Percentiles rank a stretch among this genome's conserved stretches.
These are phyloP conservation scores for Hymenoscyphus fructigenus DNA, from an alignment of 2,329 filamentous ascomycete genomes.

Conservation along the genomic window DNA sequence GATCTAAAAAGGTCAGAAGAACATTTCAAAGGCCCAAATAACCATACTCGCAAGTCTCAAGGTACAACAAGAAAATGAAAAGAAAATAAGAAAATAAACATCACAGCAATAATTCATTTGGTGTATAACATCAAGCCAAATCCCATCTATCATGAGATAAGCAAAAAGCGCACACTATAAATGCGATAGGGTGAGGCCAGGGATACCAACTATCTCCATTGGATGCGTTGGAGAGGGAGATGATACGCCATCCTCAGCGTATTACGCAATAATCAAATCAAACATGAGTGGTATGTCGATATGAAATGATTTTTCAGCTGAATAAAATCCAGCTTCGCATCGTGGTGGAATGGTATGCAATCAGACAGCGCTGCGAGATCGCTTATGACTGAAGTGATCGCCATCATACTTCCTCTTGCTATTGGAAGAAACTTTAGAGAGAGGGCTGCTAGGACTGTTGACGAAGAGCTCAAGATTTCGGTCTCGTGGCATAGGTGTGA, in stretches of 20 bases:
- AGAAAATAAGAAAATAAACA: background rate
- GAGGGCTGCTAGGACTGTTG: conserved; percentile 32
- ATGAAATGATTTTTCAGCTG: background rate
- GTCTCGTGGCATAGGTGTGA: conserved; percentile 62
- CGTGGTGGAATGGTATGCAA: background rate
- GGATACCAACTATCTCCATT: conserved; percentile 22
- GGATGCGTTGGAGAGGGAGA: conserved; percentile 2
- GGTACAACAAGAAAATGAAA: conserved; percentile 1
- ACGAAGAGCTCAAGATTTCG: conserved; percentile 16
- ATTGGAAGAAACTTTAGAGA: conserved; percentile 20
- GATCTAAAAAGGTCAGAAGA: background rate
- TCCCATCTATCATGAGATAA: background rate
- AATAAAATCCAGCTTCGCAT: background rate
- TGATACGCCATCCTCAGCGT: conserved; percentile 30
- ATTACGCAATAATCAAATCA: conserved; percentile 16
- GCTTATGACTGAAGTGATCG: conserved; percentile 29
- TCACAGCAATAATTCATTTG: background rate
- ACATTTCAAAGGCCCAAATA: background rate
- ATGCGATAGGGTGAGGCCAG: conserved; percentile 22
- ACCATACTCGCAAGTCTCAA: background rate
- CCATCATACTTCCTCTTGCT: conserved; percentile 34
- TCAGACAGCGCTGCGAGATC: conserved; percentile 31
- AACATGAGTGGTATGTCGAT: background rate
- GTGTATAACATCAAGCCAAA: background rate
- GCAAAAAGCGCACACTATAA: conserved; percentile 1